Base-by-base conservation (phyloP, 495 filamentous ascomycete genomes). In the Lasiosphaeria miniovina region DNA sequence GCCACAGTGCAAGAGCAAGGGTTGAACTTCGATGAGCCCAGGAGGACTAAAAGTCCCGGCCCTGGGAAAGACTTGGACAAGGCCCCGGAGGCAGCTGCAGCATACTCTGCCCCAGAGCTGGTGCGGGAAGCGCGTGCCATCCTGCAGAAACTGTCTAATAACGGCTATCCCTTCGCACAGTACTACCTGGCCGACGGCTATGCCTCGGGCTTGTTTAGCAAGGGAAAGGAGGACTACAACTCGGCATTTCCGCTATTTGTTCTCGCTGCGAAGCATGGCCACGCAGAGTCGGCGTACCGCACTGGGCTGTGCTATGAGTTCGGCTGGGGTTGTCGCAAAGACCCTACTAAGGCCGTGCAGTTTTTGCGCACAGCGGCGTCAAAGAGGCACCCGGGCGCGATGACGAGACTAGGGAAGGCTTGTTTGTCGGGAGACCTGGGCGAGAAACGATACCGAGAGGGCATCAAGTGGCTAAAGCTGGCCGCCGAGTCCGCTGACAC, bases 171-270 rank as follows among this genome's bases (percentile, higher is more conserved):
- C 6, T 96, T 96, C 66, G 95, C 95, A 4, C 94, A 99, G 73
- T 99, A 99, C 77, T 96, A 96, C 68, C 84, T 99, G 11, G 94
- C 83, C 43, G 94, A 99, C 68, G 94, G 93, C 3, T 97, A 89
- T 71, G 89, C 91, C 2, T 96, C 93, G 12, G 95, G 94, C 7
- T 77, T 99, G 17, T 98, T 99, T 74, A 91, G 83, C 75, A 98
- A 96, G 73, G 89, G 89, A 41, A 92, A 90, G 63, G 86, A 89
- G 65, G 95, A 98, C 71, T 87, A 93, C 65, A 91, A 94, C 60
- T 86, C 86, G 10, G 92, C 93, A 2, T 98, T 97, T 66, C 85
- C 89, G 0, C 84, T 97, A 6, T 99, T 99, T 69, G 79, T 96
- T 36, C 84, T 93, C 1, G 95, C 95, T 11, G 91, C 90, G 71